Evolutionary conservation across 805 yeast species (phyloP), one percentile per base, ranked within the genome.

Genomic region (Lipomyces yamanashiensis): DNA sequence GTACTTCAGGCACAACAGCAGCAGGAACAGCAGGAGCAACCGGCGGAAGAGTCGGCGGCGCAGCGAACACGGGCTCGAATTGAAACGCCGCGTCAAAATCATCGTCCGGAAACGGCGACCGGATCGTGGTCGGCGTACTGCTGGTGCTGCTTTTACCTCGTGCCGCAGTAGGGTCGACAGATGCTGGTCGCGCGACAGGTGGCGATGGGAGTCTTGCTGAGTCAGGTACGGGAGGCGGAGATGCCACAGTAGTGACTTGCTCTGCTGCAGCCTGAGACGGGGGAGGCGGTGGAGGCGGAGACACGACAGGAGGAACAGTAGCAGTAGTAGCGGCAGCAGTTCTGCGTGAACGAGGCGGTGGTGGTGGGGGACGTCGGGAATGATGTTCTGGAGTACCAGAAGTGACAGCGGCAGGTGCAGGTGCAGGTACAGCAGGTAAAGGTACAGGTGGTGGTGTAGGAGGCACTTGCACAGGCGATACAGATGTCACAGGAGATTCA

Each of bases 321-420:
- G 28, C 28, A 28, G 28, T 28, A 28, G 28, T 45, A 49, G 52
- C 50, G 56, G 52, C 50, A 13, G 43, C 56, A 10, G 47, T 50
- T 17, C 53, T 56, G 36, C 67, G 56, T 33, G 52, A 60, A 8
- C 67, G 68, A 33, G 68, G 68, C 17, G 68, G 68, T 13, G 68
- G 68, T 10, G 67, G 60, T 7, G 61, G 61, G 17, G 63, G 67
- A 13, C 62, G 57, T 6, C 47, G 19, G 2, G 40, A 12, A 23
- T 36, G 55, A 50, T 59, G 63, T 9, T 52, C 53, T 7, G 62
- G 40, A 33, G 19, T 36, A n/a, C 52, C 34, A 2, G 49, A 28
- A 17, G n/a, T n/a, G n/a, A 54, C 40, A 7, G 62, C 5, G 5
- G 45, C 48, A 7, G 40, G 2, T 15, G 6, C 12, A 34, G 62